Conservation (phyloP, 169 alveolate species). For the Perkinsus olseni region DNA sequence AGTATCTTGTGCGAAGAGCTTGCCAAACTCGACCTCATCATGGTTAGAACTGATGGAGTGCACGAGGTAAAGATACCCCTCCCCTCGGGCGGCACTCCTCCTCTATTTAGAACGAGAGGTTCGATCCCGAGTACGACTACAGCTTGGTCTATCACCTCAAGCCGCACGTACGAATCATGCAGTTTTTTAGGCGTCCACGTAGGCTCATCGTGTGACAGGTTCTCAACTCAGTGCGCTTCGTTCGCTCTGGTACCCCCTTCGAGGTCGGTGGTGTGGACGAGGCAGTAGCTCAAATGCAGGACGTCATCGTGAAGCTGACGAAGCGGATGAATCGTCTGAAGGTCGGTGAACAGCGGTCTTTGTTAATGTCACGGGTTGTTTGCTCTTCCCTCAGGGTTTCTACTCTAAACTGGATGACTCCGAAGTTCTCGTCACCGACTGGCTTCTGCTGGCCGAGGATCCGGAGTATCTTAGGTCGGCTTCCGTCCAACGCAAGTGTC, state of each 20-base stretch:
- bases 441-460: background rate
- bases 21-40: background rate
- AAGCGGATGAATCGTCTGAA: background rate
- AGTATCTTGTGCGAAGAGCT: background rate
- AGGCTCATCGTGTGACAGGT: background rate
- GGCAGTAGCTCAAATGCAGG: background rate
- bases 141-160: background rate
- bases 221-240: background rate
- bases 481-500: background rate
- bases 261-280: background rate
- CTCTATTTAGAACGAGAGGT: background rate
- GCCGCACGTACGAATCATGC: background rate
- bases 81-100: background rate
- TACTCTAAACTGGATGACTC: background rate
- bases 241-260: background rate
- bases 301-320: background rate
- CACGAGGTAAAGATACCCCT: background rate
- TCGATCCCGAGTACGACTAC: background rate
- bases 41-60: background rate
- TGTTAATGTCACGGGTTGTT: background rate
- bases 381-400: background rate
- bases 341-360: background rate
- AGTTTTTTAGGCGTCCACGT: background rate
- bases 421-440: background rate
- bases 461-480: background rate